Evolutionary conservation across 78 protist genomes (phyloP), one percentile per base, ranked within the genome.

Genomic region (Mastigamoeba balamuthi): DNA sequence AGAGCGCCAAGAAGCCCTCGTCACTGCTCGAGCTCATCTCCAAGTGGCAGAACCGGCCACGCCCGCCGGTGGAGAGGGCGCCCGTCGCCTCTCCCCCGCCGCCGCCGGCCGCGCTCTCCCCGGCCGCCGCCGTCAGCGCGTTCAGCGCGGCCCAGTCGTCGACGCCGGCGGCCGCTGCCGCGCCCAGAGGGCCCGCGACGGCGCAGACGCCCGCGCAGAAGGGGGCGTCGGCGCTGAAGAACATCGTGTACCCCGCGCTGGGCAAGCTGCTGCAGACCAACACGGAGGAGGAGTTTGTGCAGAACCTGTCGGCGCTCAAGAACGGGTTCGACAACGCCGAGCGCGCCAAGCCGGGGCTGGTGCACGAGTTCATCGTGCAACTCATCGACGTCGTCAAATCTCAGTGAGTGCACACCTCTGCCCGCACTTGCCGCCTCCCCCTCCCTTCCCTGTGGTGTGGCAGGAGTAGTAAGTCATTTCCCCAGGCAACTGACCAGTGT

Each of bases 11-110:
- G 37, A 89, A 84, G 76, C 71, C 82, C 0, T 36, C 83, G 27
- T 1, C 74, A 53, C 84, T 94, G 71, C 38, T 67, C 3, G 96
- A 92, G 5, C 70, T 91, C 66, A 71, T 94, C 35, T 92, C 90
- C 64, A 44, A 87, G 72, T 37, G 81, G 36, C 44, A 72, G 52
- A 76, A 63, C 41, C 80, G 84, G 85, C 25, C 73, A 30, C 81
- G 69, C 43, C 28, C 48, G 7, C 66, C 69, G 39, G 78, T 78
- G 6, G 52, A 69, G 36, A 35, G 28, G 10, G 23, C 40, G 8
- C 63, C 42, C n/a, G 83, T 69, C 38, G 83, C 76, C 35, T 63
- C 79, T 6, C 66, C 30, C 30, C 71, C 77, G 1, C n/a, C n/a
- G n/a, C 52, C 33, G 17, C 7, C 28, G 10, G 37, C 27, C 17